Base-by-base conservation (phyloP, 768 basidiomycete genomes). In the Naganishia onofrii region DNA sequence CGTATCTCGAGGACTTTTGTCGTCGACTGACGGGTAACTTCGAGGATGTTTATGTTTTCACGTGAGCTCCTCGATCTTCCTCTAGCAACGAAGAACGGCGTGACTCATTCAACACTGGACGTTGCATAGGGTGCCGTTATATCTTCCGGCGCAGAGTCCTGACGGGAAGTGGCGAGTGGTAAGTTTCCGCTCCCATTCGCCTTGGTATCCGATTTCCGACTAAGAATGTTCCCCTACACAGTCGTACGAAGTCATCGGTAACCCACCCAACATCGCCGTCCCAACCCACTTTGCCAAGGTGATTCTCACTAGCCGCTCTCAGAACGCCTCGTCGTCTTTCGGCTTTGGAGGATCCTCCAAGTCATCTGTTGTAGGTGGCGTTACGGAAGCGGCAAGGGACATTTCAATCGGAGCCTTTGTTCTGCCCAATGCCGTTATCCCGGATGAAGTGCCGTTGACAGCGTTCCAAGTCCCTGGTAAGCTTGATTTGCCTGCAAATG, bases 261-360 rank as follows among this genome's bases (percentile, higher is more conserved):
- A 85, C 21, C 92, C 93, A 13, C 92, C 93, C 13, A 92, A 90
- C 76, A 84, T 97, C 70, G 84, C 91, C 58, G 96, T 99, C 21
- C 96, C 96, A 1, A 98, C 96, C 6, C 96, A 99, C 79, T 98
- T 98, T 79, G 94, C 95, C 36, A 98, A 98, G 81, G 94, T 97
- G 36, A 88, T 97, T 28, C 84, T 97, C 64, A 85, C 90, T 1
- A 72, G 89, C 91, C 0, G 84, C 86, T 42, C 29, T 91, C 90
- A 48, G 3, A 21, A 46, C 44, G 5, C 85, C 0, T 91, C 77
- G 15, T 53, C 72, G 88, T 7, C 75, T 31, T 54, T 54, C 31
- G 42, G 67, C 60, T 53, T 44, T 38, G 21, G 74, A 72, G 48
- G 34, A 26, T 44, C 60, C 4, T 23, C 60, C 15, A 71, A 74